These are phyloP conservation scores for Silene coronaria DNA, from an alignment of 179 eudicot species.

Conservation along the genomic window DNA sequence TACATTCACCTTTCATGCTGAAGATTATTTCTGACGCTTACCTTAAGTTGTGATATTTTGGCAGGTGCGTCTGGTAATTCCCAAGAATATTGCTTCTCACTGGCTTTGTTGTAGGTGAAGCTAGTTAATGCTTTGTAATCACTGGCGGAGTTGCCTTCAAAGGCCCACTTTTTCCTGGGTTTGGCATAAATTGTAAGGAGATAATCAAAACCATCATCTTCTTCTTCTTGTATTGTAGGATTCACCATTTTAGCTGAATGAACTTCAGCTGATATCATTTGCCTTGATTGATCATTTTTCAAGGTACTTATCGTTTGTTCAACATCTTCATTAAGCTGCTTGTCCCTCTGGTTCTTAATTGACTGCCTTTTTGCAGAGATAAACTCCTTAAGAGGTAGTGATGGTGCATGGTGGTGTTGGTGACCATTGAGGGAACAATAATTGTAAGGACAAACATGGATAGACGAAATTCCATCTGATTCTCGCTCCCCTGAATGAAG, in stretches of 20 bases:
- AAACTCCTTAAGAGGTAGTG: slow-evolving; percentile 43
- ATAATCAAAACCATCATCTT: slow-evolving; percentile 26
- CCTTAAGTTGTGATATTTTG: slow-evolving; percentile 21
- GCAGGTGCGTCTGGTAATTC: slow-evolving; percentile 12
- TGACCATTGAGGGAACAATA: slow-evolving; percentile 81
- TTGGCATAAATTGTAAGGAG: slow-evolving; percentile 28
- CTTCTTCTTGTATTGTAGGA: slow-evolving; percentile 13
- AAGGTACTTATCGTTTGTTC: slow-evolving; percentile 21
- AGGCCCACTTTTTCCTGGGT: slow-evolving; percentile 27
- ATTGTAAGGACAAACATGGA: slow-evolving; percentile 65
- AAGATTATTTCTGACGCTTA: slow-evolving; percentile 16
- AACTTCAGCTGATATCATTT: slow-evolving; percentile 23
- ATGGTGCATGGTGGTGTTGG: slow-evolving; percentile 36
- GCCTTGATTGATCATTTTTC: slow-evolving; percentile 26
- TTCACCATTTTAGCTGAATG: slow-evolving; percentile 15
- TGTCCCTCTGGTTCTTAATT: slow-evolving; percentile 39
- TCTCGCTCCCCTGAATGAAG: slow-evolving; percentile 37
- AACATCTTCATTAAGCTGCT: slow-evolving; percentile 21
- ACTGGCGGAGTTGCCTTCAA: slow-evolving; percentile 17
- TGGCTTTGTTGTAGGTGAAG: slow-evolving; percentile 9
- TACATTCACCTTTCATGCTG: background rate
- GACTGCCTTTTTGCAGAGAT: slow-evolving; percentile 41
- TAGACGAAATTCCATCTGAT: slow-evolving; percentile 31
- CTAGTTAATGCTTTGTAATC: slow-evolving; percentile 17
- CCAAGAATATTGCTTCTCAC: slow-evolving; percentile 17